These are phyloP conservation scores for Candida golubevii DNA, from an alignment of 805 yeast species.

Conservation along the genomic window DNA sequence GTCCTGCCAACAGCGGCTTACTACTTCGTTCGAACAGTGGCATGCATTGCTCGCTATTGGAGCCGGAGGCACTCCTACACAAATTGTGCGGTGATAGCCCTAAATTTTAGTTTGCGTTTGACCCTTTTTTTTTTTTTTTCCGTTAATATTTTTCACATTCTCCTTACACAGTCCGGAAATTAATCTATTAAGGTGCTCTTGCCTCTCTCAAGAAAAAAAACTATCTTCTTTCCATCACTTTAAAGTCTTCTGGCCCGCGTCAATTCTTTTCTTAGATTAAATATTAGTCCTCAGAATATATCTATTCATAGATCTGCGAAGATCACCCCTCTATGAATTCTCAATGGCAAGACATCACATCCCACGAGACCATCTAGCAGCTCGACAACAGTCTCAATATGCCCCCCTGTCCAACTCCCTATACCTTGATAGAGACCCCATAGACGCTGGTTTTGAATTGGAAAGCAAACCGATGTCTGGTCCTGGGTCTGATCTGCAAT, in stretches of 20 bases:
- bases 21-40: too few species aligned
- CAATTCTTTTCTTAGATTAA: background rate
- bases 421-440: too few species aligned
- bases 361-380: background rate
- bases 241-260: background rate
- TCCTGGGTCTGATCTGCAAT: too few species aligned
- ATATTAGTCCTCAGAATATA: background rate
- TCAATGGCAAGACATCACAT: slow-evolving; percentile 1
- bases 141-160: background rate
- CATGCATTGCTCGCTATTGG: too few species aligned
- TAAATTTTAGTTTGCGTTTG: background rate
- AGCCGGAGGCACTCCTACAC: background rate
- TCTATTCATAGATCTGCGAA: too few species aligned
- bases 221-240: background rate
- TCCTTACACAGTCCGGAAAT: slow-evolving; percentile 3
- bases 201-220: background rate
- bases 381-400: too few species aligned
- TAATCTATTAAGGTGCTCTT: background rate
- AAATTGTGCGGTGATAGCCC: background rate
- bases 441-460: too few species aligned
- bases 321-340: slow-evolving; percentile 1
- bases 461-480: too few species aligned
- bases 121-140: background rate
- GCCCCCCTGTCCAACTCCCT: too few species aligned
- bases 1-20: too few species aligned